Evolutionary conservation across 495 filamentous ascomycete genomes (phyloP), one percentile per base, ranked within the genome.

Genomic region (Penicillium crystallinum): DNA sequence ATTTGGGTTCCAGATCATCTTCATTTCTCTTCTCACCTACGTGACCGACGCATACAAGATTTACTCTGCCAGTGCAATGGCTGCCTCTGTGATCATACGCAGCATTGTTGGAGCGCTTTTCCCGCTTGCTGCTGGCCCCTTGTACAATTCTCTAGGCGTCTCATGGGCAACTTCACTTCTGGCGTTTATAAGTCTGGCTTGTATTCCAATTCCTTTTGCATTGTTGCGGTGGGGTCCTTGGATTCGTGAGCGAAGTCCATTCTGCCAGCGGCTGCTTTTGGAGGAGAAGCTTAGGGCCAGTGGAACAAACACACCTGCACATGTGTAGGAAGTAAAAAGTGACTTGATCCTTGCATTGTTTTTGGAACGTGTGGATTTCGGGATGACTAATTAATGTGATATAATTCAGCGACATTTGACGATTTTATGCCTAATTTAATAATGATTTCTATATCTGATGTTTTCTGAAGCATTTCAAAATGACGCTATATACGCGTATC

Each of bases 41-140:
- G 72, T 91, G 37, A 84, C 85, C 10, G 88, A 91, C 59, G 86
- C 86, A 9, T 90, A 91, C 65, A 79, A 81, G 45, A 79, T 85
- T 46, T 89, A 82, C 31, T 72, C 88, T 1, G 87, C 87, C 4
- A 81, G 75, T 17, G 88, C 87, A 1, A 73, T 87, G 57, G 85
- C 88, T 0, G 85, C 84, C 0, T 78, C 83, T 0, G 78, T 77
- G 0, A 81, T 79, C 42, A 67, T 77, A 25, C 74, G 88, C 1
- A 81, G 77, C 30, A 69, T 86, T 12, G 74, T 86, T 18, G 88
- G 84, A 0, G 84, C 84, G 0, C 67, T 74, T 6, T 64, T 79
- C 15, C 75, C 76, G 8, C 62, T 80, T 3, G 73, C 75, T 6
- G 68, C 72, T 6, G 62, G 63, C 14, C 67, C 66, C 9, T 58